Evolutionary conservation across 108 stramenopile genomes (phyloP).

Genomic region (Poteriospumella lacustris): DNA sequence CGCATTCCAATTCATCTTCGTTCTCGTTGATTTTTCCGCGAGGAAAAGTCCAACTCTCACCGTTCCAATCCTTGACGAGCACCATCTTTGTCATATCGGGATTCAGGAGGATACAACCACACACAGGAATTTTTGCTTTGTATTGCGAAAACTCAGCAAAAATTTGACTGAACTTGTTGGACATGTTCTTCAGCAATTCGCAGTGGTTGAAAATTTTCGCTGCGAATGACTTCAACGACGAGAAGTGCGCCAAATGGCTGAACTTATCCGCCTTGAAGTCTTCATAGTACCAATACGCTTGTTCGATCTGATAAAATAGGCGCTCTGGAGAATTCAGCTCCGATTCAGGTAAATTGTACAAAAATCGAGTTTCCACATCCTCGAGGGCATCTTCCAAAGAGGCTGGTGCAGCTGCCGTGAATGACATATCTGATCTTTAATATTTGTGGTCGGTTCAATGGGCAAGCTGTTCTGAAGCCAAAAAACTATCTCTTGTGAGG

Average conservation of each 20-base stretch:
- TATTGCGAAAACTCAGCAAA: constrained; percentile 34
- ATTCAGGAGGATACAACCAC: constrained; percentile 38
- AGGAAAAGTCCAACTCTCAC: constrained; percentile 38
- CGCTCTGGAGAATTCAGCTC: constrained; percentile 46
- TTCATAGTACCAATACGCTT: constrained; percentile 54
- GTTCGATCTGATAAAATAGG: constrained; percentile 50
- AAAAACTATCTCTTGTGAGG: too few species aligned
- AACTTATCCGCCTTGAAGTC: constrained; percentile 44
- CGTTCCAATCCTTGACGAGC: constrained; percentile 29
- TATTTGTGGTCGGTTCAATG: not conserved
- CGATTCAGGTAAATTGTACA: constrained; percentile 29
- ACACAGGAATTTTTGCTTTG: constrained; percentile 39
- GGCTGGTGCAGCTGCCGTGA: too few species aligned
- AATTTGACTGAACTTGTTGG: not conserved
- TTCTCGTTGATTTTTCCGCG: constrained; percentile 49
- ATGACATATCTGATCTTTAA: not conserved
- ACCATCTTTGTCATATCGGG: constrained; percentile 28
- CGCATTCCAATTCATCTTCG: constrained; percentile 37
- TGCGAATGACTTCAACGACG: constrained; percentile 30
- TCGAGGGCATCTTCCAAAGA: constrained; percentile 43
- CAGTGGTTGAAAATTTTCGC: constrained; percentile 39
- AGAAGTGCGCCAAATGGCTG: constrained; percentile 25
- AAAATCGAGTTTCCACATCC: constrained; percentile 45
- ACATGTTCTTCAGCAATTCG: constrained; percentile 23
- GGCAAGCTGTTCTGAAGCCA: not conserved